These are phyloP conservation scores for Pleurotus tuoliensis DNA, from an alignment of 768 basidiomycete genomes.

Conservation along the genomic window DNA sequence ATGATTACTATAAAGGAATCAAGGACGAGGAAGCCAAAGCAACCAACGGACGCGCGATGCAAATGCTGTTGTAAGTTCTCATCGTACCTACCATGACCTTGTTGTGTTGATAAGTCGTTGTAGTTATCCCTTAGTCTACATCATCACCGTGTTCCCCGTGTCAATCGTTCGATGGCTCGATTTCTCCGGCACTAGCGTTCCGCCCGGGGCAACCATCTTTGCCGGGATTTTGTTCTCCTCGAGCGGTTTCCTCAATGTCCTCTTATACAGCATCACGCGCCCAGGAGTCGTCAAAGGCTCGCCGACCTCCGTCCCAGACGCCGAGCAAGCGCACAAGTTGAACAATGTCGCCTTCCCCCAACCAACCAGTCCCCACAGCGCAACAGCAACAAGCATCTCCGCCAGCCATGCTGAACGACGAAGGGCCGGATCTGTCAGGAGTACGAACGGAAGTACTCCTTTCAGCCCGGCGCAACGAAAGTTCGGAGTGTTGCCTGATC, in stretches of 20 bases:
- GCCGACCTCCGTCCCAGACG: not conserved
- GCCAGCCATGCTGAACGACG: not conserved
- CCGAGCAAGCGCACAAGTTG: not conserved
- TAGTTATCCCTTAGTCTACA: constrained; percentile 28
- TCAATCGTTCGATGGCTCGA: constrained; percentile 32
- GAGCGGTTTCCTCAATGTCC: constrained; percentile 7
- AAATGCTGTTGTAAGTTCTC: constrained; percentile 36
- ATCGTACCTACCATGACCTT: not conserved
- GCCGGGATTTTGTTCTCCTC: constrained; percentile 8
- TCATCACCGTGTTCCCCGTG: constrained; percentile 30
- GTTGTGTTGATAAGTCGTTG: not conserved
- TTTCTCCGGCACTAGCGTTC: constrained; percentile 24
- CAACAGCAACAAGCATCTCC: constrained; percentile 1
- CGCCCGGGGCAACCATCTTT: constrained; percentile 29
- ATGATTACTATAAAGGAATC: not conserved
- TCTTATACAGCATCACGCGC: constrained; percentile 8
- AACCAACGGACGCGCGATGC: constrained; percentile 22
- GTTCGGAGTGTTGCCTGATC: not conserved
- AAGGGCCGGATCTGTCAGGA: constrained; percentile 1
- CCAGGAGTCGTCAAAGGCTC: constrained; percentile 1
- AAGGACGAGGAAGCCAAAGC: constrained; percentile 6
- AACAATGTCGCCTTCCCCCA: not conserved
- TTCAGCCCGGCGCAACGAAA: not conserved
- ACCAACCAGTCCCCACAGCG: not conserved
- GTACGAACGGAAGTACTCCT: not conserved